A percentile compares a stretch with the other conserved stretches of the same genome.
These are phyloP conservation scores for Arthroderma sp. DNA, from an alignment of 2,329 filamentous ascomycete species.

Conservation along the genomic window DNA sequence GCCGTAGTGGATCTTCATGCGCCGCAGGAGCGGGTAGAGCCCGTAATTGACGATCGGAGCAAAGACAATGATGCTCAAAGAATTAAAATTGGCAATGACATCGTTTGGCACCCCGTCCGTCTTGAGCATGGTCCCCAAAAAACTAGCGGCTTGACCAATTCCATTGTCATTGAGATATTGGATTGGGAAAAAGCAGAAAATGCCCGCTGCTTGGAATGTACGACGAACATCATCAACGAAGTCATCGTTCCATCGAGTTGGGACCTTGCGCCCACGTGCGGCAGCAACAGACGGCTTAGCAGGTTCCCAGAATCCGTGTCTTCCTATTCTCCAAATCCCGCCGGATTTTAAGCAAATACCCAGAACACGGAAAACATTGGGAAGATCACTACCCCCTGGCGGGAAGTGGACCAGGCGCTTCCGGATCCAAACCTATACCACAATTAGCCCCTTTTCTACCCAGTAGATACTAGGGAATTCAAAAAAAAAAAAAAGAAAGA, in stretches of 20 bases:
- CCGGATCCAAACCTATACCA: no score
- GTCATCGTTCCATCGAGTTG: slow-evolving; percentile 22
- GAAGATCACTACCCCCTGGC: slow-evolving; percentile 17
- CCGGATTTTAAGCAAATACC: slow-evolving; percentile 21
- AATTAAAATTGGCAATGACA: slow-evolving; percentile 38
- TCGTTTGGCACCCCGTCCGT: slow-evolving; percentile 41
- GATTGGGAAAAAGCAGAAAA: slow-evolving; percentile 28
- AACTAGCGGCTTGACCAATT: slow-evolving; percentile 37
- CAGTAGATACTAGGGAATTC: no score
- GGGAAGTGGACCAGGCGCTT: no score
- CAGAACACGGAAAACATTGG: slow-evolving; percentile 25
- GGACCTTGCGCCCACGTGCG: slow-evolving; percentile 15
- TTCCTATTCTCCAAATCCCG: slow-evolving; percentile 17
- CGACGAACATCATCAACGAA: slow-evolving; percentile 24
- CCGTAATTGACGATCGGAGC: slow-evolving; percentile 37
- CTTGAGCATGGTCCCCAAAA: slow-evolving; percentile 36
- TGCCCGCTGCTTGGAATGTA: slow-evolving; percentile 21
- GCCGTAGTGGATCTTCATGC: slow-evolving; percentile 32
- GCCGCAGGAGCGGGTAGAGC: slow-evolving; percentile 35
- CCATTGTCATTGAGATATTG: slow-evolving; percentile 32
- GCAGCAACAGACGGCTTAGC: slow-evolving; percentile 22
- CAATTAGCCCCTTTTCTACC: no score
- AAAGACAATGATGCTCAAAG: slow-evolving; percentile 35
- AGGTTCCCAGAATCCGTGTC: slow-evolving; percentile 21
- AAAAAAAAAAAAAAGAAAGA: no score